Conservation (phyloP, 176 grass and related monocot species). For the Zea luxurians region DNA sequence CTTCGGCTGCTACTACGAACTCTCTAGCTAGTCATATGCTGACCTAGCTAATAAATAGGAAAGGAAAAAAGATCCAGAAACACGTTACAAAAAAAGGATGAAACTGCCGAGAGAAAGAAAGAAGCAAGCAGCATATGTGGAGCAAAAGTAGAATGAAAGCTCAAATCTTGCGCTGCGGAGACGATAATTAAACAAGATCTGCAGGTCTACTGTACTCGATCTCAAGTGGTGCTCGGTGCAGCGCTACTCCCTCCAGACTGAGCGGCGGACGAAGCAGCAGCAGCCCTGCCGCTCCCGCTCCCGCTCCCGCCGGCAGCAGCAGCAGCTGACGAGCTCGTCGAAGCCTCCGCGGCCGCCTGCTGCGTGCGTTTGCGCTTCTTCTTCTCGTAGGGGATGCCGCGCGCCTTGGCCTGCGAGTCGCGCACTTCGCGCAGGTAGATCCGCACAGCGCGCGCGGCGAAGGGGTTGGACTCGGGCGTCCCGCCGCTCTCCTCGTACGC, state of each 20-base stretch:
- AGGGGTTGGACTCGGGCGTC: conserved; percentile 82
- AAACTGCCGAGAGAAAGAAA: conserved; percentile 18
- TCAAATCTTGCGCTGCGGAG: conserved; percentile 41
- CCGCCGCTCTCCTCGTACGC: conserved; percentile 98
- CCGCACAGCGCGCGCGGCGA: conserved; percentile 86
- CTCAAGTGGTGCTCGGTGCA: conserved; percentile 41
- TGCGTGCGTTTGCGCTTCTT: conserved; percentile 88
- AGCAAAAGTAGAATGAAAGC: conserved; percentile 20
- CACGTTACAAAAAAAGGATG: not conserved
- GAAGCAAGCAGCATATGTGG: conserved; percentile 12
- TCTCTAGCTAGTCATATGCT: conserved; percentile 12
- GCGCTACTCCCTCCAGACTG: conserved; percentile 29
- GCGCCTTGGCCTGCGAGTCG: conserved; percentile 88
- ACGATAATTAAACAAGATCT: conserved; percentile 41
- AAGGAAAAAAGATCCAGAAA: not conserved
- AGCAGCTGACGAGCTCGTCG: conserved; percentile 6
- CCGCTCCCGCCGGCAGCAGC: conserved; percentile 5
- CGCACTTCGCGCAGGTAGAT: conserved; percentile 98
- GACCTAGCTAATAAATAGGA: conserved; percentile 15
- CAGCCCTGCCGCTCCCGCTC: not conserved
- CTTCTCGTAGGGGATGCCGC: conserved; percentile 95
- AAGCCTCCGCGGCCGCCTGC: conserved; percentile 7
- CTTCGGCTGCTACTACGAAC: conserved; percentile 7
- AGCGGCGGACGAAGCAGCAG: conserved; percentile 8
- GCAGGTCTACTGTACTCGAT: conserved; percentile 46